Evolutionary conservation across 2,329 filamentous ascomycete species (phyloP).

Genomic region (Diaporthe batatas): DNA sequence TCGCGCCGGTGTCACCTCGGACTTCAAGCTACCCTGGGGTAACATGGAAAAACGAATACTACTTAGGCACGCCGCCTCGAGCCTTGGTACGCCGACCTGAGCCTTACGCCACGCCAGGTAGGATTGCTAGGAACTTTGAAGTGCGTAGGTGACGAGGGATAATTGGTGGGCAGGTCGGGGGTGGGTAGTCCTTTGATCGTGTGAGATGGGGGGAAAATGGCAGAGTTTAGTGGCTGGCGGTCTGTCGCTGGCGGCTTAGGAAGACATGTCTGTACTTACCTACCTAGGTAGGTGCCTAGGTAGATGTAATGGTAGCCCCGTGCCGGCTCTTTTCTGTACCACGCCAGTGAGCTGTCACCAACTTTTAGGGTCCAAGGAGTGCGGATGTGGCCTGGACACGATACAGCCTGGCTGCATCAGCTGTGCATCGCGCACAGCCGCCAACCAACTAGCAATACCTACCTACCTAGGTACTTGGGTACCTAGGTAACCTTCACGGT

Average conservation of each 20-base stretch:
- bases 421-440: background rate
- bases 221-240: background rate
- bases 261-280: background rate
- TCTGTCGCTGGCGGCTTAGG: background rate
- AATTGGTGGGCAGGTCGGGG: no score
- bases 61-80: background rate
- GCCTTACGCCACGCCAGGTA: background rate
- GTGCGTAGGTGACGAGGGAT: background rate
- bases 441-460: no score
- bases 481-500: no score
- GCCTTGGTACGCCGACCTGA: no score
- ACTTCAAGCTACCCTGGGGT: background rate
- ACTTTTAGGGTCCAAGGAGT: background rate
- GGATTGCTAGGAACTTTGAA: background rate
- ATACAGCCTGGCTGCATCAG: background rate
- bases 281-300: no score
- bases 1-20: no score
- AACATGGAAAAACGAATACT: background rate
- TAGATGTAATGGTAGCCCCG: background rate
- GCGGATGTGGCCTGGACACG: background rate
- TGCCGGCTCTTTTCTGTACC: background rate
- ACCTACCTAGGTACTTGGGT: no score
- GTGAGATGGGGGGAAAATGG: background rate
- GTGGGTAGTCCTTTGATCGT: no score
- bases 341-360: background rate